Evolutionary conservation across 2,329 filamentous ascomycete species (phyloP), one percentile per base, ranked within the genome.

Genomic region (Capronia epimyces): DNA sequence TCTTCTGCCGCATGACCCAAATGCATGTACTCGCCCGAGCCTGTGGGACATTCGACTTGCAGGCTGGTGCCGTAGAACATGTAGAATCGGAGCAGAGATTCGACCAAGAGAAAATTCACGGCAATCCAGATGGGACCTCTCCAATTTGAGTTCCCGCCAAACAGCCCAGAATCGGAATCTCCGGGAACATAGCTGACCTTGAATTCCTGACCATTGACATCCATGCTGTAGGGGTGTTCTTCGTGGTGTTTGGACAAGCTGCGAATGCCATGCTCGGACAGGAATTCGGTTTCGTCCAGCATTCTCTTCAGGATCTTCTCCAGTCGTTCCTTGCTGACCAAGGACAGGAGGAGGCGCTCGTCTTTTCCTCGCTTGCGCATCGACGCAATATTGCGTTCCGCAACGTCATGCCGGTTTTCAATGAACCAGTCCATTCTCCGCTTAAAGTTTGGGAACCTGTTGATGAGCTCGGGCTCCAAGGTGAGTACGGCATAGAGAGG

Each of bases 131-230:
- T 91, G 0, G 93, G 91, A 3, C 86, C 91, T 71, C 91, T 82
- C 91, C 91, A 97, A 70, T 97, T 97, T 69, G 89, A 95, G 78
- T 97, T 97, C 60, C 91, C 91, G 46, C 91, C 91, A 64, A 97
- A 97, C 3, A 97, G 79, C 2, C 89, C 88, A 63, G 87, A 95
- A 71, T 97, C 90, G 0, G 91, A 96, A 66, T 97, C 91, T n/a
- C 91, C 93, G 1, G 93, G 84, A 15, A 97, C 82, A 64, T 97
- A 97, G 62, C 83, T 80, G 34, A 97, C 91, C 50, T 83, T 81
- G 73, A 95, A 97, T 24, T 78, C 79, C 66, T 96, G 89, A 0
- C 88, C 89, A 59, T 97, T 95, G 53, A 96, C 91, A 47, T 95
- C 86, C 91, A 97, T 97, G 1, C 87, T 87, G 67, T 88, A 93